phyloP scores from a whole-genome alignment of 2,329 filamentous ascomycete species.

The Catunica adiposa region DNA sequence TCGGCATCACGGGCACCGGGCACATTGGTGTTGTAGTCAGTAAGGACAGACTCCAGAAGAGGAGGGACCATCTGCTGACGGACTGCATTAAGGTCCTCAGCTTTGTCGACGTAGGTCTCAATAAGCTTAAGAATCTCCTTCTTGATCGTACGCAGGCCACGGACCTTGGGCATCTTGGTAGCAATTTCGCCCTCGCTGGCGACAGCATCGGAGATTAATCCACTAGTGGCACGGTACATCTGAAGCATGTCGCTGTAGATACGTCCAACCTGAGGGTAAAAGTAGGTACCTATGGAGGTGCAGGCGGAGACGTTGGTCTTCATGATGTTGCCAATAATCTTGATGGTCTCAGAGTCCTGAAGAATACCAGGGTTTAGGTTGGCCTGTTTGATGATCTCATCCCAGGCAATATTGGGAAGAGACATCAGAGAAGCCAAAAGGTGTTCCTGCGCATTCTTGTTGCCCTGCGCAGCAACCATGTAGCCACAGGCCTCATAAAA shows the following conservation, averaged over 20 bases:
- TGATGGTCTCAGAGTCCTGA: slow-evolving; percentile 88
- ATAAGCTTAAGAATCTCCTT: slow-evolving; percentile 98
- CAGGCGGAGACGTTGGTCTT: slow-evolving; percentile 99
- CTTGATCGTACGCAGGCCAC: slow-evolving; percentile 91
- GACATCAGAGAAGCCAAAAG: slow-evolving; percentile 85
- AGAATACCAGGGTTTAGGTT: slow-evolving; percentile 72
- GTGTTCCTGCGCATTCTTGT: slow-evolving; percentile 84
- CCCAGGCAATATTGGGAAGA: slow-evolving; percentile 87
- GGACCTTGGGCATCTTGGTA: slow-evolving; percentile 92
- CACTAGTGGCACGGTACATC: slow-evolving; percentile 96
- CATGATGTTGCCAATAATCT: slow-evolving; percentile 99
- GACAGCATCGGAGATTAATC: slow-evolving; percentile 86
- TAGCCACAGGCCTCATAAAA: slow-evolving; percentile 99
- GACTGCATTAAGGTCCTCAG: slow-evolving; percentile 87
- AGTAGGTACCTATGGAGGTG: slow-evolving; percentile 88
- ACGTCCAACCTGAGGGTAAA: slow-evolving; percentile 91
- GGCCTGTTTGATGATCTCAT: slow-evolving; percentile 78
- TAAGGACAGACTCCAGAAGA: slow-evolving; percentile 77
- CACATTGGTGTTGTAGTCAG: slow-evolving; percentile 96
- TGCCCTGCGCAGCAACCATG: slow-evolving; percentile 96
- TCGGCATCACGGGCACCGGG: slow-evolving; percentile 90
- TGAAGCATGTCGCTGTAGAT: slow-evolving; percentile 98
- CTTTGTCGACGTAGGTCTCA: slow-evolving; percentile 95
- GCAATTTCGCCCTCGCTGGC: slow-evolving; percentile 51
- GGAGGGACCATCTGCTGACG: slow-evolving; percentile 91